Base-by-base conservation (phyloP, 177 flowering plant genomes). In the Vitis hybrid region DNA sequence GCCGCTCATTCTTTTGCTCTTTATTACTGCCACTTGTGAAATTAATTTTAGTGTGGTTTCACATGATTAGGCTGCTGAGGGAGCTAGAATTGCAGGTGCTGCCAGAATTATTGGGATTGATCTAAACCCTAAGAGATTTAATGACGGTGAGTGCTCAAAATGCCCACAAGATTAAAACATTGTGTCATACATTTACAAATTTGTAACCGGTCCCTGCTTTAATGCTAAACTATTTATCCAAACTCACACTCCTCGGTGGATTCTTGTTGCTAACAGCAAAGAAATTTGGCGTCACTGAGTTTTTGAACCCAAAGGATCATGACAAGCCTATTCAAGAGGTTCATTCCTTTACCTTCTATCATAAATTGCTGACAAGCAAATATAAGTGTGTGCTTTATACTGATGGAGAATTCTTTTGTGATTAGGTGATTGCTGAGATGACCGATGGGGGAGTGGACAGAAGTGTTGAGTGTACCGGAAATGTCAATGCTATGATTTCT, bases 41-140 rank as follows among this genome's bases (percentile, higher is more conserved):
- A 21, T 5, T 21, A 48, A 11, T 20, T 61, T 27, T 67, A 58
- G 57, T 18, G 53, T 65, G n/a, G 48, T 63, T 24, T 49, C 51
- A 15, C 7, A 14, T 71, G 15, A 21, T 69, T 75, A 88, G 97
- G 94, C 91, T 71, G 87, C 89, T 56, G 97, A 90, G 80, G 93
- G 93, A 7, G 92, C 92, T 49, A 78, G 92, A 63, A 72, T 88
- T 30, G 67, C 91, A 2, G 92, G 94, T 32, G 93, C 91, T 71
- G 81, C 89, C 1, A 84, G 88, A 81, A 87, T 91, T 66, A 88
- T 91, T 64, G 94, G 94, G 11, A 76, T 90, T 69, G 97, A 90
- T 76, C 52, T 88, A 72, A 90, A 90, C 70, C 54, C 90, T 0
- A 82, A 65, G 1, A 82, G 92, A 76, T 90, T 85, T 54, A 63